phyloP scores from a whole-genome alignment of 2,329 filamentous ascomycete species.

The Mycocentrospora acerina region DNA sequence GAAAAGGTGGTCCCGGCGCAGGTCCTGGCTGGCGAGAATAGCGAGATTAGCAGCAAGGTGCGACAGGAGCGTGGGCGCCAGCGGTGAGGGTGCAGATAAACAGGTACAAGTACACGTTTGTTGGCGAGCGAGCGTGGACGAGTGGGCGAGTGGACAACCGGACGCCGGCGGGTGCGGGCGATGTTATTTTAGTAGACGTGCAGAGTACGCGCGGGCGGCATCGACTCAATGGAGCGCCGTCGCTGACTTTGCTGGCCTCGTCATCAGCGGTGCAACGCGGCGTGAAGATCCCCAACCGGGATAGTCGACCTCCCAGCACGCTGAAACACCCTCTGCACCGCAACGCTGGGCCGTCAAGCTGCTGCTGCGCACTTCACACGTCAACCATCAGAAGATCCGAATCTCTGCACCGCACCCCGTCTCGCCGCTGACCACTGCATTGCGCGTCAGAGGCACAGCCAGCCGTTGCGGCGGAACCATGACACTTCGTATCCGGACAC shows the following conservation, averaged over 20 bases:
- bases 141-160: slow-evolving; percentile 4
- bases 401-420: too few relatives aligned
- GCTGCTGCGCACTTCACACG: too few relatives aligned
- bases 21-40: slow-evolving; percentile 10
- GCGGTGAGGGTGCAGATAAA: background rate
- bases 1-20: slow-evolving; percentile 22
- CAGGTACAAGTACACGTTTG: too few relatives aligned
- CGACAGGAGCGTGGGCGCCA: slow-evolving; percentile 8
- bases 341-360: too few relatives aligned
- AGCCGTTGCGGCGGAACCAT: too few relatives aligned
- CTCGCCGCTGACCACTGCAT: too few relatives aligned
- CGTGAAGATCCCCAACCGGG: background rate
- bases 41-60: slow-evolving; percentile 19
- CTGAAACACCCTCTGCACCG: background rate
- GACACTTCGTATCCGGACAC: too few relatives aligned
- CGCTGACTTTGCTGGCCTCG: slow-evolving; percentile 3
- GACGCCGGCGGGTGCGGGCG: background rate
- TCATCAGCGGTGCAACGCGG: slow-evolving; percentile 5
- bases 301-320: background rate
- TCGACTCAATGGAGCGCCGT: too few relatives aligned
- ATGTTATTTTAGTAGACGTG: background rate
- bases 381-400: too few relatives aligned
- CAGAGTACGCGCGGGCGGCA: background rate
- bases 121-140: too few relatives aligned
- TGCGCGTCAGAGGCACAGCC: too few relatives aligned